These are phyloP conservation scores for Clavariopsis aquatica DNA, from an alignment of 495 filamentous ascomycete genomes.

Conservation along the genomic window DNA sequence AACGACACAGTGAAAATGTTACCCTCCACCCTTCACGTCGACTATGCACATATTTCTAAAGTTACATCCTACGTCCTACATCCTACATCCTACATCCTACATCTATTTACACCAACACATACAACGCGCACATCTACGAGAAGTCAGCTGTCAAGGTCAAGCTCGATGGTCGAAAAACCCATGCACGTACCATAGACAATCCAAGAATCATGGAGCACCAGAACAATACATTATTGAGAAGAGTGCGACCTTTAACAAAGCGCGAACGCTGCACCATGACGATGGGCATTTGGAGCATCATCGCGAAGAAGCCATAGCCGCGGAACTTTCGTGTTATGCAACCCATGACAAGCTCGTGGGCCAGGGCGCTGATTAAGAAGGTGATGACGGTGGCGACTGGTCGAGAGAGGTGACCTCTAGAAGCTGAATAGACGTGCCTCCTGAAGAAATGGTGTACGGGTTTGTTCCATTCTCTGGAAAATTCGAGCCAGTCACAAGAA, in stretches of 20 bases:
- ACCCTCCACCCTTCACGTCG: too few relatives aligned
- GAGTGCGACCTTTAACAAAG: conserved; percentile 69
- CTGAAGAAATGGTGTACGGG: conserved; percentile 98
- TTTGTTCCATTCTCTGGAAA: conserved; percentile 96
- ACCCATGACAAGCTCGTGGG: conserved; percentile 94
- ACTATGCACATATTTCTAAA: too few relatives aligned
- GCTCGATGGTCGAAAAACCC: neutral
- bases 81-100: neutral
- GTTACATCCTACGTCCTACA: too few relatives aligned
- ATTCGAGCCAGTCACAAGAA: conserved; percentile 87
- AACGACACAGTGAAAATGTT: neutral
- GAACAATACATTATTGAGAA: conserved; percentile 90
- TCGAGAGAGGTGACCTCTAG: conserved; percentile 70
- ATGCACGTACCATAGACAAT: conserved; percentile 69
- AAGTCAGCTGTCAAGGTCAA: conserved; percentile 6
- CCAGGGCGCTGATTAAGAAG: conserved; percentile 83
- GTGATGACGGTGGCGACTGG: conserved; percentile 85
- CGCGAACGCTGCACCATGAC: conserved; percentile 82
- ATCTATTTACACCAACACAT: conserved; percentile 19
- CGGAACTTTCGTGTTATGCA: conserved; percentile 97
- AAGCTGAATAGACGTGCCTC: conserved; percentile 87
- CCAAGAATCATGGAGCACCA: conserved; percentile 96
- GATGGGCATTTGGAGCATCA: conserved; percentile 96
- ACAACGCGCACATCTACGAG: conserved; percentile 40
- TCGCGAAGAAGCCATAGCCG: conserved; percentile 88